Percentiles rank a stretch among this genome's conserved stretches.
These are phyloP conservation scores for Begonia fuchsioides DNA, from an alignment of 306 rosid species.

Conservation along the genomic window DNA sequence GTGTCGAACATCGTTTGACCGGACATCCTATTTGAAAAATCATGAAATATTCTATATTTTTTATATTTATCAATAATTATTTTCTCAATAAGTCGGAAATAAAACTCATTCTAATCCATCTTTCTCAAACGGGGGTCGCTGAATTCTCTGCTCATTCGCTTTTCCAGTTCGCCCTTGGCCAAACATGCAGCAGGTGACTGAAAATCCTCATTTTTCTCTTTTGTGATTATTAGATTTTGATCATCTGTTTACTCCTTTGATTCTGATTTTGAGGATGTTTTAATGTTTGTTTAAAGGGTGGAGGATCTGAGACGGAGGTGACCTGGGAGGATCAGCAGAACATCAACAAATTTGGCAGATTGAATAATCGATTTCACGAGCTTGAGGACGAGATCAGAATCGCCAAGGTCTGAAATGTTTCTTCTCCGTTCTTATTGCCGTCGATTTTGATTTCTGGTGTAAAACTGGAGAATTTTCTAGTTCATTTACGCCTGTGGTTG, in stretches of 20 bases:
- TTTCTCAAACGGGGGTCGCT: too few species aligned
- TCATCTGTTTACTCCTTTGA: not conserved
- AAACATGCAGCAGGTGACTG: constrained; percentile 48
- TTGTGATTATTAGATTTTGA: not conserved
- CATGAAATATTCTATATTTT: too few species aligned
- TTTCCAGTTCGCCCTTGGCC: not conserved
- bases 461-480: not conserved
- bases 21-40: too few species aligned
- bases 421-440: too few species aligned
- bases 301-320: constrained; percentile 76
- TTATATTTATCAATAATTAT: too few species aligned
- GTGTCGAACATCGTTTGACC: too few species aligned
- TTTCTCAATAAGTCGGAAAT: too few species aligned
- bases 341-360: constrained; percentile 81
- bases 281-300: constrained; percentile 29
- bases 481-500: not conserved
- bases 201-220: not conserved
- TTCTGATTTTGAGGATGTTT: not conserved
- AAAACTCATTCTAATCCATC: too few species aligned
- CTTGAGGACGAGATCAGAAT: constrained; percentile 77
- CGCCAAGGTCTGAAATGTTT: constrained; percentile 39
- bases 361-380: constrained; percentile 88
- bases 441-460: not conserved
- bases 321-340: constrained; percentile 88
- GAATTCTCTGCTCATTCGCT: too few species aligned